Conservation (phyloP, 129 eudicot genomes). For the Lonicera japonica region DNA sequence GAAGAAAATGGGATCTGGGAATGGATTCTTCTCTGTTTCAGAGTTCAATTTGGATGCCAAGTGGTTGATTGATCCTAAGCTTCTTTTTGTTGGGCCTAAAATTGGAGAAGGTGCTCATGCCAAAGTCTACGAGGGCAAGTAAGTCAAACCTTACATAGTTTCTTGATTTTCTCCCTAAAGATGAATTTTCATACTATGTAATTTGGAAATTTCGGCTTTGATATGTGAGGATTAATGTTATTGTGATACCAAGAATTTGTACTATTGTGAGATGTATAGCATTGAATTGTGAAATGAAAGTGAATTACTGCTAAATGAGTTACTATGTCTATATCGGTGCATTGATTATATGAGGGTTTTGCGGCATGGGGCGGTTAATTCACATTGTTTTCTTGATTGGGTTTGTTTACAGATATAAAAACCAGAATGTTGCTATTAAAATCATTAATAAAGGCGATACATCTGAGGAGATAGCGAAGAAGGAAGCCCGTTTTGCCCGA, state of each 20-base stretch:
- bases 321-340: slow-evolving; percentile 4
- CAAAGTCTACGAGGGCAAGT: slow-evolving; percentile 97
- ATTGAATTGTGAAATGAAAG: not conserved
- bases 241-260: not conserved
- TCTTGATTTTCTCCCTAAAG: not conserved
- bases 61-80: slow-evolving; percentile 95
- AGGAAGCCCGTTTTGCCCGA: slow-evolving; percentile 65
- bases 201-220: not conserved
- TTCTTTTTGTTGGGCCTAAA: slow-evolving; percentile 90
- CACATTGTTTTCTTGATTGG: slow-evolving; percentile 15
- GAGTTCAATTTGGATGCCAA: slow-evolving; percentile 76
- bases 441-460: slow-evolving; percentile 82
- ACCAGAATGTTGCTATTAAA: slow-evolving; percentile 84
- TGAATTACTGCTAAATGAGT: not conserved
- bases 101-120: slow-evolving; percentile 99
- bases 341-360: slow-evolving; percentile 4
- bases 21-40: slow-evolving; percentile 51
- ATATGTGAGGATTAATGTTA: not conserved
- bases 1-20: slow-evolving; percentile 66
- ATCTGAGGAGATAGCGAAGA: slow-evolving; percentile 69
- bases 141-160: slow-evolving; percentile 30
- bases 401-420: slow-evolving; percentile 54
- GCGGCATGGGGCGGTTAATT: not conserved
- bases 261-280: not conserved
- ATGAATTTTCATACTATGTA: no score